Percentiles rank a stretch among this genome's conserved stretches.
phyloP scores from a whole-genome alignment of 208 protist species.

The Crithidia thermophila region DNA sequence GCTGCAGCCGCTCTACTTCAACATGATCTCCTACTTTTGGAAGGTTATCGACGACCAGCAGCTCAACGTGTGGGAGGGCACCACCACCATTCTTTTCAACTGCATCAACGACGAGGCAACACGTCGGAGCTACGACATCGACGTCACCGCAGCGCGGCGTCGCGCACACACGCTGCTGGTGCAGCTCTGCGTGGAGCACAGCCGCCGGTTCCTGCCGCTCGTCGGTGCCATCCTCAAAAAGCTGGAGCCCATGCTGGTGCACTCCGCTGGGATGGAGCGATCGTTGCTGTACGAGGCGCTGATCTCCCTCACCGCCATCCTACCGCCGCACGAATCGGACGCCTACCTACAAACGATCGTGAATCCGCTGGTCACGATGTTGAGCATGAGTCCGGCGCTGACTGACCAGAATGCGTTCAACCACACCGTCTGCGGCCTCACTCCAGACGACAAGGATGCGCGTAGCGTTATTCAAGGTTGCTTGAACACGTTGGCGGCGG shows the following conservation, averaged over 20 bases:
- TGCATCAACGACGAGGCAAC: conserved; percentile 38
- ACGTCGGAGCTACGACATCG: conserved; percentile 25
- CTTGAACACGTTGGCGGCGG: conserved; percentile 55
- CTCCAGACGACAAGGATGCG: conserved; percentile 19
- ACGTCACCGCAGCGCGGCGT: conserved; percentile 45
- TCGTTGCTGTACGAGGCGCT: conserved; percentile 75
- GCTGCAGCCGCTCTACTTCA: conserved; percentile 76
- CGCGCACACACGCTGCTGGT: conserved; percentile 68
- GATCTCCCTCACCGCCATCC: conserved; percentile 47
- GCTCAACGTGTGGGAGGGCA: conserved; percentile 70
- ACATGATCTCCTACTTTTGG: conserved; percentile 87
- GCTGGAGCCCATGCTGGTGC: conserved; percentile 58
- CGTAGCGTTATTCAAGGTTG: conserved; percentile 46
- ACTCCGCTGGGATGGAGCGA: conserved; percentile 34
- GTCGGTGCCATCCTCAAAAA: conserved; percentile 28
- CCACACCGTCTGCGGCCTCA: conserved; percentile 40
- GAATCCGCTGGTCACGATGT: conserved; percentile 55
- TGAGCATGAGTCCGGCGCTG: conserved; percentile 29
- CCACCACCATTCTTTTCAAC: conserved; percentile 57
- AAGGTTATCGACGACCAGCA: conserved; percentile 40
- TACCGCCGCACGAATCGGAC: conserved; percentile 46
- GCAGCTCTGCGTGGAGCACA: conserved; percentile 36
- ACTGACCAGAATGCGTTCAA: conserved; percentile 62
- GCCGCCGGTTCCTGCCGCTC: conserved; percentile 22
- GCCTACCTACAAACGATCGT: conserved; percentile 57